These are phyloP conservation scores for Apophysomyces trapeziformis DNA, from an alignment of 371 early-diverging fungal genomes.

Conservation along the genomic window DNA sequence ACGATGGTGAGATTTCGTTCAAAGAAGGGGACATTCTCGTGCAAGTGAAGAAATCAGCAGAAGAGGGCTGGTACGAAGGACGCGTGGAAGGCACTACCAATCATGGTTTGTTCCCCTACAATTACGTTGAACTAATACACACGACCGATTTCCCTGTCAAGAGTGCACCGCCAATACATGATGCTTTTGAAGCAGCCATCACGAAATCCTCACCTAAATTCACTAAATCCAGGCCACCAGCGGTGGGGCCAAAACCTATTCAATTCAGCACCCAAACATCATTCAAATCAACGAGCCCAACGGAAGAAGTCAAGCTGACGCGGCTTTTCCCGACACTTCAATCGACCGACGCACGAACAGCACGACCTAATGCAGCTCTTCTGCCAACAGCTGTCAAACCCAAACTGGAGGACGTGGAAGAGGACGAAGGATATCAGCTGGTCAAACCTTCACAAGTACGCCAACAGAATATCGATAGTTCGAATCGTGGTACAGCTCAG, in stretches of 20 bases:
- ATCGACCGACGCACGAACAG: constrained; percentile 4
- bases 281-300: constrained; percentile 11
- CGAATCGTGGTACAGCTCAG: background rate
- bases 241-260: constrained; percentile 16
- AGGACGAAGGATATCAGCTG: constrained; percentile 44
- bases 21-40: constrained; percentile 59
- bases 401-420: constrained; percentile 20
- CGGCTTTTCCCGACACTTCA: constrained; percentile 16
- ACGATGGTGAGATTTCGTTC: constrained; percentile 63
- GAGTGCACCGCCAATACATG: constrained; percentile 9
- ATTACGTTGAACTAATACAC: constrained; percentile 53
- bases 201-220: constrained; percentile 1
- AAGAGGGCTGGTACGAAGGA: constrained; percentile 67
- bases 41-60: constrained; percentile 57
- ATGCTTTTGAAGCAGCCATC: constrained; percentile 39
- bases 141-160: constrained; percentile 19
- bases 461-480: constrained; percentile 11
- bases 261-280: constrained; percentile 3
- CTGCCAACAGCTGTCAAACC: background rate
- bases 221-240: constrained; percentile 7
- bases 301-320: constrained; percentile 11
- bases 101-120: constrained; percentile 61
- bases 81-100: constrained; percentile 45
- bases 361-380: background rate
- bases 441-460: constrained; percentile 47